Evolutionary conservation across 2,329 filamentous ascomycete species (phyloP).

Genomic region (Zasmidium angulare): DNA sequence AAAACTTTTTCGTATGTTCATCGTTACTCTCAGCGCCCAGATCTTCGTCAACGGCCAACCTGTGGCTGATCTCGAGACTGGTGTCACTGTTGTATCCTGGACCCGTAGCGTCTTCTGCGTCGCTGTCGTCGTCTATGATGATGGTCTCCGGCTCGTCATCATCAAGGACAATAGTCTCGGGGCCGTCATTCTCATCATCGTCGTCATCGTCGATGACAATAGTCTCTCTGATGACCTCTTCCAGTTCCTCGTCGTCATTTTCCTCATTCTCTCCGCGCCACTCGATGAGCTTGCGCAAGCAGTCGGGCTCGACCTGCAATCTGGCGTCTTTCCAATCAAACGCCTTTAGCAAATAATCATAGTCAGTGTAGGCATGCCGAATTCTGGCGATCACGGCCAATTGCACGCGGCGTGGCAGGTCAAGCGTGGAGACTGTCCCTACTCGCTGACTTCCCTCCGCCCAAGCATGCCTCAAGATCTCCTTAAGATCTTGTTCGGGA

Average conservation of each 20-base stretch:
- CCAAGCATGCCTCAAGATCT: conserved; percentile 62
- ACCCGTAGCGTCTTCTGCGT: conserved; percentile 24
- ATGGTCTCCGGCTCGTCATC: conserved; percentile 39
- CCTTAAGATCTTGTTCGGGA: conserved; percentile 56
- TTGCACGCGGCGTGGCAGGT: conserved; percentile 58
- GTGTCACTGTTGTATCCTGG: conserved; percentile 28
- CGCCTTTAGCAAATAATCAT: conserved; percentile 57
- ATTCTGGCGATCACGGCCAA: conserved; percentile 63
- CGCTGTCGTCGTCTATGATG: conserved; percentile 14
- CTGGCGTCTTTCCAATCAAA: conserved; percentile 56
- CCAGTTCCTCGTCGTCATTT: conserved; percentile 49
- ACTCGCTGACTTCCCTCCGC: conserved; percentile 59
- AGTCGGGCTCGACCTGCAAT: conserved; percentile 54
- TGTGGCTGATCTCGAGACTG: conserved; percentile 31
- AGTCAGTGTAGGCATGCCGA: conserved; percentile 62
- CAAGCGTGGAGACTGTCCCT: conserved; percentile 56
- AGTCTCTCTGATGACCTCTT: conserved; percentile 63
- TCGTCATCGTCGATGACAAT: conserved; percentile 65
- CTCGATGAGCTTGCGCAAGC: conserved; percentile 57
- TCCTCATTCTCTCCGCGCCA: conserved; percentile 62
- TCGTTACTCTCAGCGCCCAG: conserved; percentile 30
- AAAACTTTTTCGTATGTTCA: conserved; percentile 23
- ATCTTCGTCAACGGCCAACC: conserved; percentile 27
- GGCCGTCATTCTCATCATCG: conserved; percentile 40
- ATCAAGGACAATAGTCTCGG: conserved; percentile 50